Conservation (phyloP, 345 rosid genomes). For the Eucalyptus camaldulensis region DNA sequence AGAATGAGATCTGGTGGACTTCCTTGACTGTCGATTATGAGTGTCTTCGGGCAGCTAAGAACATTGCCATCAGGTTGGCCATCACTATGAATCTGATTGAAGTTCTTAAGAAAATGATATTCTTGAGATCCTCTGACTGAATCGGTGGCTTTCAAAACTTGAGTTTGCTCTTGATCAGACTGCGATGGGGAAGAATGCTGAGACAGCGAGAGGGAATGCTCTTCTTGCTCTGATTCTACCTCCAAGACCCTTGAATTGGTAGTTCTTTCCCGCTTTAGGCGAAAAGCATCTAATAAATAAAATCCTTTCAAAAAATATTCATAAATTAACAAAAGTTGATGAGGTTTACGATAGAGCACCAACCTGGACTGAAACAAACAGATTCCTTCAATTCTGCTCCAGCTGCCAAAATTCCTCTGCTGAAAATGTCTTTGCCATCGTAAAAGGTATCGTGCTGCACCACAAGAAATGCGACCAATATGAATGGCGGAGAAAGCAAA, state of each 20-base stretch:
- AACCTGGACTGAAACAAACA: conserved; percentile 23
- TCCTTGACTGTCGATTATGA: conserved; percentile 1
- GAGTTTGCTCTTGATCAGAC: conserved; percentile 55
- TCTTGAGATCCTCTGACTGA: conserved; percentile 12
- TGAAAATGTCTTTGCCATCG: neutral
- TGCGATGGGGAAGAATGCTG: conserved; percentile 64
- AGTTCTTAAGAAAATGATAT: conserved; percentile 20
- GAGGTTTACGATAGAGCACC: neutral
- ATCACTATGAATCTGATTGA: conserved; percentile 11
- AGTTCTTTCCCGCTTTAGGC: conserved; percentile 26
- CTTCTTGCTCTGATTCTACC: conserved; percentile 50
- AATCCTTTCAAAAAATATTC: neutral
- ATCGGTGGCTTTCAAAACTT: conserved; percentile 7
- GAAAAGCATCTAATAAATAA: conserved; percentile 13
- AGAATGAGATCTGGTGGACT: conserved; percentile 3
- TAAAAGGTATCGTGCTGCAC: neutral
- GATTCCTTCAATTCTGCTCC: conserved; percentile 16
- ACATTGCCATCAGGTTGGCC: neutral
- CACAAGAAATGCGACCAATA: neutral
- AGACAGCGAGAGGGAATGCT: conserved; percentile 56
- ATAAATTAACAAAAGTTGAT: neutral
- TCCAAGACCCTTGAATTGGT: conserved; percentile 18
- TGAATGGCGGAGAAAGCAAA: neutral
- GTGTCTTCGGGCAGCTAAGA: conserved; percentile 5
- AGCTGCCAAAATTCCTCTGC: neutral